A percentile compares a stretch with the other conserved stretches of the same genome.
These are phyloP conservation scores for Aspergillus saccharolyticus DNA, from an alignment of 495 filamentous ascomycete species.

Conservation along the genomic window DNA sequence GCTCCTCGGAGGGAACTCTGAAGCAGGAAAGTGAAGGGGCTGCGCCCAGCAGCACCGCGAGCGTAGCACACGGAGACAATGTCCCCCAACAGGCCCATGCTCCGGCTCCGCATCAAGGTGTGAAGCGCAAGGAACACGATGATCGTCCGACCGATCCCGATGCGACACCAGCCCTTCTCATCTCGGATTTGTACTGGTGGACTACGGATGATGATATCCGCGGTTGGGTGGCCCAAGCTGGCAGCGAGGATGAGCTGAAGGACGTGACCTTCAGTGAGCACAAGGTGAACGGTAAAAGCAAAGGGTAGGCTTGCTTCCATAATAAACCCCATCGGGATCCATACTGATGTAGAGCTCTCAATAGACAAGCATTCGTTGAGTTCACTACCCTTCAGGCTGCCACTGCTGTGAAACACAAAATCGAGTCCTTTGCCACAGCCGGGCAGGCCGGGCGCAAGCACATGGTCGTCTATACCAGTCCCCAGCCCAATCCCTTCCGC, in stretches of 20 bases:
- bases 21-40: constrained; percentile 21
- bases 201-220: constrained; percentile 92
- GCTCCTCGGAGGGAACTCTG: constrained; percentile 13
- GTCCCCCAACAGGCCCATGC: constrained; percentile 17
- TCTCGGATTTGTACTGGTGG: constrained; percentile 95
- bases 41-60: constrained; percentile 17
- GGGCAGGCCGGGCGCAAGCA: constrained; percentile 62
- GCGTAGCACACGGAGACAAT: constrained; percentile 20
- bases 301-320: constrained; percentile 61
- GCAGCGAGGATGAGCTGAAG: constrained; percentile 76
- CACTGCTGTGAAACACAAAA: constrained; percentile 74
- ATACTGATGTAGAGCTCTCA: constrained; percentile 5
- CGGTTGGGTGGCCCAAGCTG: constrained; percentile 73
- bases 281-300: constrained; percentile 98
- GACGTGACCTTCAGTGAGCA: constrained; percentile 96
- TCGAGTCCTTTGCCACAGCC: constrained; percentile 56
- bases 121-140: constrained; percentile 72
- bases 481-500: constrained; percentile 78
- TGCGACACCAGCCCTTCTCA: constrained; percentile 74
- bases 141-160: constrained; percentile 74
- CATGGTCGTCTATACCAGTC: constrained; percentile 68
- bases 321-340: not conserved
- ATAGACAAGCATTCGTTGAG: constrained; percentile 85
- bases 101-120: constrained; percentile 52
- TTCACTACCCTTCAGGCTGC: constrained; percentile 81